A percentile compares a stretch with the other conserved stretches of the same genome.
phyloP scores from a whole-genome alignment of 805 yeast genomes.

The Saccharomycopsis olivae region DNA sequence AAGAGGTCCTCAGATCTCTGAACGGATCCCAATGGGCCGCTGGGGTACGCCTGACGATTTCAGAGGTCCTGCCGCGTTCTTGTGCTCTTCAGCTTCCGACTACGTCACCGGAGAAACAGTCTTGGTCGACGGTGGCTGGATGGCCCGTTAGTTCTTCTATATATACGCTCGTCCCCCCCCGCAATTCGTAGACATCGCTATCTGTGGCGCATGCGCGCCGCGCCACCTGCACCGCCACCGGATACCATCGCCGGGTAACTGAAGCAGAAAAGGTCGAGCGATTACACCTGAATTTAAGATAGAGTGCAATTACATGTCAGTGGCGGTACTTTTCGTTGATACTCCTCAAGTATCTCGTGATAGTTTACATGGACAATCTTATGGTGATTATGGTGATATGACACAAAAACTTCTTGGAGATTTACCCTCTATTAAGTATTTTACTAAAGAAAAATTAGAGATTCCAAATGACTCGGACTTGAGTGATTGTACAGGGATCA shows the following conservation, averaged over 20 bases:
- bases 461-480: constrained; percentile 21
- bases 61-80: constrained; percentile 29
- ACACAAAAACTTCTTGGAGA: constrained; percentile 26
- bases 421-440: constrained; percentile 27
- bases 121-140: constrained; percentile 24
- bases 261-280: no score
- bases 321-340: constrained; percentile 21
- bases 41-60: constrained; percentile 42
- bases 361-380: constrained; percentile 19
- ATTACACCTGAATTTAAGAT: no score
- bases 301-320: no score
- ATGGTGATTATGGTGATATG: constrained; percentile 47
- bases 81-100: constrained; percentile 40
- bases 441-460: constrained; percentile 25
- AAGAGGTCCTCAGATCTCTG: constrained; percentile 21
- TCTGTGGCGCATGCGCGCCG: no score
- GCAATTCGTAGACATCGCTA: no score
- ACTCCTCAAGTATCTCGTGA: constrained; percentile 9
- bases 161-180: no score
- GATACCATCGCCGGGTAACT: background rate
- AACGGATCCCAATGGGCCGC: constrained; percentile 35
- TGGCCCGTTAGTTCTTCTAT: constrained; percentile 18
- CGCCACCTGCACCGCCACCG: background rate
- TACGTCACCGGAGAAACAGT: constrained; percentile 43
- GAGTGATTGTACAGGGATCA: constrained; percentile 26